These are phyloP conservation scores for Mucor racemosus DNA, from an alignment of 371 early-diverging fungal species.

Conservation along the genomic window DNA sequence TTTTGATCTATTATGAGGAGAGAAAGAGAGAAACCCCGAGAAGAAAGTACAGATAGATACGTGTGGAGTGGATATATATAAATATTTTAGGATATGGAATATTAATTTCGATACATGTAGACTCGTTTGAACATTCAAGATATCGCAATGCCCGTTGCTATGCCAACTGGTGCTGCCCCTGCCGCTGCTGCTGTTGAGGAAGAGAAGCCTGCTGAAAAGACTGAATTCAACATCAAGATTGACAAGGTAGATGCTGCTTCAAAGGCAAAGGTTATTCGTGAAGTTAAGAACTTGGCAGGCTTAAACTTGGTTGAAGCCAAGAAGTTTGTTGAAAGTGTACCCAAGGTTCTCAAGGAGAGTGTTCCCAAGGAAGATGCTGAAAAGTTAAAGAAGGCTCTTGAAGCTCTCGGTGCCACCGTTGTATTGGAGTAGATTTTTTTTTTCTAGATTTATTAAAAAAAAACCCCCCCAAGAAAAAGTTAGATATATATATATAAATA, in stretches of 20 bases:
- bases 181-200: conserved; percentile 77
- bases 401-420: conserved; percentile 93
- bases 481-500: conserved; percentile 13
- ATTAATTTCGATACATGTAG: conserved; percentile 42
- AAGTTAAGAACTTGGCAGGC: conserved; percentile 94
- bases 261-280: conserved; percentile 98
- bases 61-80: no score
- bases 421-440: conserved; percentile 77
- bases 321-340: conserved; percentile 97
- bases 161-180: conserved; percentile 67
- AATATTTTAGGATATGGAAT: not conserved
- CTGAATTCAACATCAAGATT: conserved; percentile 93
- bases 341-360: conserved; percentile 92
- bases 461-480: not conserved
- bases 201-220: conserved; percentile 89
- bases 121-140: conserved; percentile 91
- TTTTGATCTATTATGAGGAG: not conserved
- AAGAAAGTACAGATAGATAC: not conserved
- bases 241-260: conserved; percentile 94
- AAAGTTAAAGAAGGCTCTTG: conserved; percentile 94
- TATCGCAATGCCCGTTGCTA: conserved; percentile 83
- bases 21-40: not conserved
- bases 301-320: conserved; percentile 97
- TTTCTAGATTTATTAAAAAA: not conserved
- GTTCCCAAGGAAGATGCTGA: conserved; percentile 96